A percentile compares a stretch with the other conserved stretches of the same genome.
These are phyloP conservation scores for Auxenochlorella pyrenoidosa DNA, from an alignment of 139 green algal genomes.

Conservation along the genomic window DNA sequence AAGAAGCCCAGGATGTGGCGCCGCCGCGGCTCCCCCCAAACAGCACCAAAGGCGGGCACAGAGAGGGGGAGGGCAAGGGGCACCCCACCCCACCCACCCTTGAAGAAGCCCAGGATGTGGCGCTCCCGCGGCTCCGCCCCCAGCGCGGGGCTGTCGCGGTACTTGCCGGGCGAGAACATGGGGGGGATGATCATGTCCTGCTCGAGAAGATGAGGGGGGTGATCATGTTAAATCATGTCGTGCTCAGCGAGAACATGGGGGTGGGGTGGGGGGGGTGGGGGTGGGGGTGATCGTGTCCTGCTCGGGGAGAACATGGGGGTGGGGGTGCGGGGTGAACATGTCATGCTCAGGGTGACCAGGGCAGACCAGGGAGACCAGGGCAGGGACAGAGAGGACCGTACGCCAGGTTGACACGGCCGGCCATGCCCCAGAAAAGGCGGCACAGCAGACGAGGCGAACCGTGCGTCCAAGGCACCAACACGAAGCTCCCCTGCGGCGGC, in stretches of 20 bases:
- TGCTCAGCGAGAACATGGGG: neutral
- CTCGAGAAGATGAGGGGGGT: neutral
- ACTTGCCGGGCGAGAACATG: constrained; percentile 51
- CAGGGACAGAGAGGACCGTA: too few species aligned
- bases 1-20: constrained; percentile 57
- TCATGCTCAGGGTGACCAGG: too few species aligned
- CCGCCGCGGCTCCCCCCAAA: neutral
- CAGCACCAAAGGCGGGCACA: too few species aligned
- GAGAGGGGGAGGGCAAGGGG: too few species aligned
- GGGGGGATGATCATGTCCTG: constrained; percentile 61
- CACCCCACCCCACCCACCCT: neutral
- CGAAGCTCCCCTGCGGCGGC: neutral
- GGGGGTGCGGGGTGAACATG: too few species aligned
- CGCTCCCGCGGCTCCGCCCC: constrained; percentile 16
- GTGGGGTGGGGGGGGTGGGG: too few species aligned
- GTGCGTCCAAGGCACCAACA: neutral
- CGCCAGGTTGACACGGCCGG: too few species aligned
- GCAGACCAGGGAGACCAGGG: too few species aligned
- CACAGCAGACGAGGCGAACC: too few species aligned
- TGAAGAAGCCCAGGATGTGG: constrained; percentile 57
- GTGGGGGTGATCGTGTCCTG: too few species aligned
- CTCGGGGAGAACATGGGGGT: too few species aligned
- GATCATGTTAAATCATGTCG: neutral
- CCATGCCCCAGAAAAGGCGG: too few species aligned
- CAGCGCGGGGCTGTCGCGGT: constrained; percentile 34